Conservation (phyloP, 2,329 filamentous ascomycete species). For the Xylariales sp. region DNA sequence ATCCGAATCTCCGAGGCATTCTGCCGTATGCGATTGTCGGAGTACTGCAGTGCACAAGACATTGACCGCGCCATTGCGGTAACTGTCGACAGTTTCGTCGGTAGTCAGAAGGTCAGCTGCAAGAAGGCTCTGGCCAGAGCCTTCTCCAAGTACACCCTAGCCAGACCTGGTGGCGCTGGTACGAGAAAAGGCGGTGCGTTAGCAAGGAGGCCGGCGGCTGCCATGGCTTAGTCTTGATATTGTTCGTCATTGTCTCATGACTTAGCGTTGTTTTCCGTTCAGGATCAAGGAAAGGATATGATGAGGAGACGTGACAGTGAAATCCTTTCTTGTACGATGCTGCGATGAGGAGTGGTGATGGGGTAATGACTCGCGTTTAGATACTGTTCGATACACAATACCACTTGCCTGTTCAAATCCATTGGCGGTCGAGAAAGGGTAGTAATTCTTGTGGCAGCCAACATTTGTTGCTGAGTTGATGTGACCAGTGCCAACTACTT, state of each 20-base stretch:
- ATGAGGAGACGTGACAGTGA: background rate
- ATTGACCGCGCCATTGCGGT: conserved; percentile 97
- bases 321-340: background rate
- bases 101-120: conserved; percentile 93
- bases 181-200: conserved; percentile 14
- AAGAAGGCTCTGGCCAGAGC: conserved; percentile 93
- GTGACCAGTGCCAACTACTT: too few species aligned
- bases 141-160: conserved; percentile 87
- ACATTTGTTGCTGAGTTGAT: too few species aligned
- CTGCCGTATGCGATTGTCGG: conserved; percentile 95
- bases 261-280: background rate
- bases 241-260: background rate
- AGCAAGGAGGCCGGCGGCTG: conserved; percentile 5
- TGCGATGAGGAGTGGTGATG: background rate
- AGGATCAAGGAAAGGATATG: background rate
- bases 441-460: too few species aligned
- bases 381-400: background rate
- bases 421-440: too few species aligned
- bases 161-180: conserved; percentile 36
- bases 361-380: background rate
- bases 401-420: too few species aligned
- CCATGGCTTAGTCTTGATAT: background rate
- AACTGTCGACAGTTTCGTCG: conserved; percentile 92
- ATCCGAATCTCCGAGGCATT: conserved; percentile 93
- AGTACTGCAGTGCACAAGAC: conserved; percentile 85